A percentile compares a stretch with the other conserved stretches of the same genome.
These are phyloP conservation scores for Tephrocybe sp. DNA, from an alignment of 768 basidiomycete genomes.

Conservation along the genomic window DNA sequence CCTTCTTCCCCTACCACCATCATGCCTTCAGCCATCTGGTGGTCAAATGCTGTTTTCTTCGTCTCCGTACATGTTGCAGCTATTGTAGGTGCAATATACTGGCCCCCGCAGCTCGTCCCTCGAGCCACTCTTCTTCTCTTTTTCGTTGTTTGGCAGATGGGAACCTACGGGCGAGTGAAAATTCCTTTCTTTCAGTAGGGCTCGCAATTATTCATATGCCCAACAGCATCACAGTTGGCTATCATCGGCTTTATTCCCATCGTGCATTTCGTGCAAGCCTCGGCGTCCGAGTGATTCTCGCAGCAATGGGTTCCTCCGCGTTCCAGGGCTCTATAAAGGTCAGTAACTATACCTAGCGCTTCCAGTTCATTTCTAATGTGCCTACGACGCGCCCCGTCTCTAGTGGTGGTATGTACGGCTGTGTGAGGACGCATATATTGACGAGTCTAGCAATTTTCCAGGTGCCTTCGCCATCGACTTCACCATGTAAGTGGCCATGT, in stretches of 20 bases:
- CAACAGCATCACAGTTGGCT: constrained; percentile 69
- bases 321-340: constrained; percentile 84
- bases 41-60: constrained; percentile 63
- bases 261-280: constrained; percentile 61
- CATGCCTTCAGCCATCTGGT: constrained; percentile 49
- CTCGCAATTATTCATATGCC: background rate
- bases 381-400: background rate
- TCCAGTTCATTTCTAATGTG: background rate
- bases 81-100: constrained; percentile 46
- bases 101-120: constrained; percentile 46
- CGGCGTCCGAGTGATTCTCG: constrained; percentile 56
- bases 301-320: constrained; percentile 67
- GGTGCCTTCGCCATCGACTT: constrained; percentile 72
- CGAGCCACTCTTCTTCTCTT: constrained; percentile 50
- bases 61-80: constrained; percentile 57
- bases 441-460: constrained; percentile 17
- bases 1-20: constrained; percentile 4
- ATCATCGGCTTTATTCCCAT: constrained; percentile 81
- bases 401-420: constrained; percentile 53
- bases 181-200: background rate
- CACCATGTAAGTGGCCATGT: constrained; percentile 58
- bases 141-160: constrained; percentile 65
- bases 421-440: background rate
- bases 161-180: constrained; percentile 60
- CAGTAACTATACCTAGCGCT: constrained; percentile 6